phyloP scores from a whole-genome alignment of 148 eudicot genomes.

The Chenopodium formosanum region DNA sequence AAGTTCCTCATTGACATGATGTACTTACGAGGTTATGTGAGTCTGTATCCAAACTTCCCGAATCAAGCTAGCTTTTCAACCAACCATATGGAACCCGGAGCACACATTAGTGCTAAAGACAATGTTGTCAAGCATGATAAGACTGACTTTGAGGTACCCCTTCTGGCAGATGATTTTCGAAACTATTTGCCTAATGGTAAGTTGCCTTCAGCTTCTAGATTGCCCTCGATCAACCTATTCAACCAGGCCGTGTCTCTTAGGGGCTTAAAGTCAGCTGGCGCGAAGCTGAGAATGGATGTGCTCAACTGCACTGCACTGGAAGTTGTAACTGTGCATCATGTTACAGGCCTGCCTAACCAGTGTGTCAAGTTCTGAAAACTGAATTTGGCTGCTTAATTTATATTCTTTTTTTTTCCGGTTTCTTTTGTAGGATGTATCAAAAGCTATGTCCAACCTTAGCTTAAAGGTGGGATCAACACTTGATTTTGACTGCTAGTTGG shows the following conservation, averaged over 20 bases:
- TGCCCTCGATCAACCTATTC: slow-evolving; percentile 81
- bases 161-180: slow-evolving; percentile 62
- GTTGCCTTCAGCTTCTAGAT: slow-evolving; percentile 75
- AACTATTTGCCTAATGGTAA: slow-evolving; percentile 68
- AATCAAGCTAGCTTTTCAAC: slow-evolving; percentile 89
- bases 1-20: slow-evolving; percentile 95
- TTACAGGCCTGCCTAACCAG: slow-evolving; percentile 70
- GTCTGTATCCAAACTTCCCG: slow-evolving; percentile 85
- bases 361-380: slow-evolving; percentile 63
- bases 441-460: not conserved
- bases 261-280: slow-evolving; percentile 89
- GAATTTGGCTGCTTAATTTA: slow-evolving; percentile 12
- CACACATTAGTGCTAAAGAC: slow-evolving; percentile 85
- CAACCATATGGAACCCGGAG: slow-evolving; percentile 96
- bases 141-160: slow-evolving; percentile 86
- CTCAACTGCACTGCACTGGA: slow-evolving; percentile 55
- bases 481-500: slow-evolving; percentile 11
- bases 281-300: slow-evolving; percentile 81
- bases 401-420: slow-evolving; percentile 16
- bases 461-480: slow-evolving; percentile 19
- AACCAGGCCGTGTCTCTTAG: slow-evolving; percentile 82
- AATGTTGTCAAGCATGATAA: slow-evolving; percentile 71
- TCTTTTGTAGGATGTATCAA: slow-evolving; percentile 1
- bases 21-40: slow-evolving; percentile 89
- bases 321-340: slow-evolving; percentile 57